Conservation (phyloP, 2,329 filamentous ascomycete genomes). For the Paraphoma chrysanthemicola region DNA sequence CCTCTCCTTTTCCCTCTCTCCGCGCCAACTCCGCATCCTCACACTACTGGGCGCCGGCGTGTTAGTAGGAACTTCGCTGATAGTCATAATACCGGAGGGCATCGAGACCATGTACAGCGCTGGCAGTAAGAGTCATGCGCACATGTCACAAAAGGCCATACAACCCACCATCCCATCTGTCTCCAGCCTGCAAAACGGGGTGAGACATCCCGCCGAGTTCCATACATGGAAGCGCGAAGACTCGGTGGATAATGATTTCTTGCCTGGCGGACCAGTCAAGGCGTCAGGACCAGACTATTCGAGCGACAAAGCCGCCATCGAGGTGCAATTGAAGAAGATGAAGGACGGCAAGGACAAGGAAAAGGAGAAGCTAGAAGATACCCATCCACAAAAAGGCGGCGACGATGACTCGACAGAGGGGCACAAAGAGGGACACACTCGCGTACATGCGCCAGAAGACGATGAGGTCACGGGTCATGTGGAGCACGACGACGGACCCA, state of each 20-base stretch:
- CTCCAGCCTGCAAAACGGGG: slow-evolving; percentile 33
- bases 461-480: slow-evolving; percentile 52
- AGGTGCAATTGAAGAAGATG: slow-evolving; percentile 25
- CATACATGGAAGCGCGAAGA: slow-evolving; percentile 28
- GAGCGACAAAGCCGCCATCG: slow-evolving; percentile 29
- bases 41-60: slow-evolving; percentile 94
- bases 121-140: slow-evolving; percentile 30
- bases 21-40: slow-evolving; percentile 85
- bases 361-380: slow-evolving; percentile 28
- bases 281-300: slow-evolving; percentile 26
- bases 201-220: slow-evolving; percentile 32
- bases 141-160: slow-evolving; percentile 24
- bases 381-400: slow-evolving; percentile 42
- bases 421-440: slow-evolving; percentile 46
- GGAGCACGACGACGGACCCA: slow-evolving; percentile 48
- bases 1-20: slow-evolving; percentile 84
- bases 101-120: slow-evolving; percentile 84
- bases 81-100: slow-evolving; percentile 97
- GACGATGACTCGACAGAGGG: slow-evolving; percentile 49
- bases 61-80: slow-evolving; percentile 90
- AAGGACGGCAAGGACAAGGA: slow-evolving; percentile 34
- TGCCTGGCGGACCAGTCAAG: slow-evolving; percentile 25
- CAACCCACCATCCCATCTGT: slow-evolving; percentile 34
- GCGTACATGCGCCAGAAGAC: slow-evolving; percentile 40
- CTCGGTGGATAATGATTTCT: slow-evolving; percentile 13